Percentiles rank a stretch among this genome's conserved stretches.
phyloP scores from a whole-genome alignment of 2,329 filamentous ascomycete genomes.

The Fusarium veterinarium region DNA sequence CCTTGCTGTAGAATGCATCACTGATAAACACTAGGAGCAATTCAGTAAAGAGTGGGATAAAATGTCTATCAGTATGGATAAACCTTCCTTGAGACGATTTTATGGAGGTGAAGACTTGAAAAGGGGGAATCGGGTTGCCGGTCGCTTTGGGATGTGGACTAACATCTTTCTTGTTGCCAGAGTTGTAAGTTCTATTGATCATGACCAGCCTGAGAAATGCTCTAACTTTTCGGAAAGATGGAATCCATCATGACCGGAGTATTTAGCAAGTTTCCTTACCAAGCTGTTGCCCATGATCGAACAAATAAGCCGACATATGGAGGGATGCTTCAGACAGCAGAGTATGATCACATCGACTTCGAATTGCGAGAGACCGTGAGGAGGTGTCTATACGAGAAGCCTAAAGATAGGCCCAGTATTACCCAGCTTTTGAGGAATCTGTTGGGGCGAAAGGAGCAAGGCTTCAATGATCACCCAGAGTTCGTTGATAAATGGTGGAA shows the following conservation, averaged over 20 bases:
- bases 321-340: slow-evolving; percentile 26
- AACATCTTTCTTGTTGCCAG: slow-evolving; percentile 45
- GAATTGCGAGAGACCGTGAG: slow-evolving; percentile 39
- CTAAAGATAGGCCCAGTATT: slow-evolving; percentile 43
- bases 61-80: slow-evolving; percentile 6
- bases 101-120: slow-evolving; percentile 25
- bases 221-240: slow-evolving; percentile 41
- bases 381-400: slow-evolving; percentile 44
- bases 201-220: background rate
- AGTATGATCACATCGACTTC: slow-evolving; percentile 30
- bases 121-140: slow-evolving; percentile 33
- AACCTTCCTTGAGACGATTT: background rate
- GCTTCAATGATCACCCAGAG: slow-evolving; percentile 32
- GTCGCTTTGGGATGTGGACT: slow-evolving; percentile 47
- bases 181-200: slow-evolving; percentile 35
- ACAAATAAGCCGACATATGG: slow-evolving; percentile 35
- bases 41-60: slow-evolving; percentile 42
- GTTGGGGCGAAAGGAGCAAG: slow-evolving; percentile 28
- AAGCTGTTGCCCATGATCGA: background rate
- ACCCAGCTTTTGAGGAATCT: slow-evolving; percentile 34
- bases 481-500: slow-evolving; percentile 38
- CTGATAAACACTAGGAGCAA: slow-evolving; percentile 42
- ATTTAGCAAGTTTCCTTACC: slow-evolving; percentile 25
- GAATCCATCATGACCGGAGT: slow-evolving; percentile 41
- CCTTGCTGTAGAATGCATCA: background rate